These are phyloP conservation scores for Bondarzewia mesenterica DNA, from an alignment of 1,284 basidiomycete genomes.

Conservation along the genomic window DNA sequence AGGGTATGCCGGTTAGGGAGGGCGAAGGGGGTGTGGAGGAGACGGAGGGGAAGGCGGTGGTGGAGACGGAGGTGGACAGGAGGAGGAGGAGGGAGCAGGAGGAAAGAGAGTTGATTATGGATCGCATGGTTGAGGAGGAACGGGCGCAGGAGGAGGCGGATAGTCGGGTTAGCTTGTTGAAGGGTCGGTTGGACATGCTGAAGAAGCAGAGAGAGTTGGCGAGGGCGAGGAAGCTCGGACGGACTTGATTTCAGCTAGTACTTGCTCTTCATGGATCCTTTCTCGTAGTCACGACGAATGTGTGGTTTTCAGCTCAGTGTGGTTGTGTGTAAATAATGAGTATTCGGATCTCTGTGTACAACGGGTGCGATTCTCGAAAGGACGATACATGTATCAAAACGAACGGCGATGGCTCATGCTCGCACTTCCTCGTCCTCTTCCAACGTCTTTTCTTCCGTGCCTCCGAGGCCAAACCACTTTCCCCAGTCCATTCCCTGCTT, in stretches of 20 bases:
- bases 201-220: constrained; percentile 45
- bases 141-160: constrained; percentile 79
- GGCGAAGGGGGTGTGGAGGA: constrained; percentile 17
- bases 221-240: constrained; percentile 17
- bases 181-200: constrained; percentile 53
- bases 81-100: constrained; percentile 50
- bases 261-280: constrained; percentile 2
- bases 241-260: no score
- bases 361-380: background rate
- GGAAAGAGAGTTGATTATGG: constrained; percentile 76
- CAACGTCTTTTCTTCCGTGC: constrained; percentile 7
- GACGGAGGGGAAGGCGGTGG: constrained; percentile 18
- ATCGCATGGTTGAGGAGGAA: constrained; percentile 72
- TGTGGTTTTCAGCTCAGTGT: no score
- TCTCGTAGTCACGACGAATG: no score
- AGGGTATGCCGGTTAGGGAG: constrained; percentile 42
- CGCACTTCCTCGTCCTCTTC: background rate
- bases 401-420: background rate
- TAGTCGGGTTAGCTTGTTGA: constrained; percentile 58
- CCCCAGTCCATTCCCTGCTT: constrained; percentile 77
- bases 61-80: constrained; percentile 37
- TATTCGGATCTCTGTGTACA: no score
- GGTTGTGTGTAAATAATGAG: background rate
- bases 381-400: background rate
- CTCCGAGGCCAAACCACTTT: constrained; percentile 9